Conservation (phyloP, 441 rosid genomes). For the Jatropha multifida region DNA sequence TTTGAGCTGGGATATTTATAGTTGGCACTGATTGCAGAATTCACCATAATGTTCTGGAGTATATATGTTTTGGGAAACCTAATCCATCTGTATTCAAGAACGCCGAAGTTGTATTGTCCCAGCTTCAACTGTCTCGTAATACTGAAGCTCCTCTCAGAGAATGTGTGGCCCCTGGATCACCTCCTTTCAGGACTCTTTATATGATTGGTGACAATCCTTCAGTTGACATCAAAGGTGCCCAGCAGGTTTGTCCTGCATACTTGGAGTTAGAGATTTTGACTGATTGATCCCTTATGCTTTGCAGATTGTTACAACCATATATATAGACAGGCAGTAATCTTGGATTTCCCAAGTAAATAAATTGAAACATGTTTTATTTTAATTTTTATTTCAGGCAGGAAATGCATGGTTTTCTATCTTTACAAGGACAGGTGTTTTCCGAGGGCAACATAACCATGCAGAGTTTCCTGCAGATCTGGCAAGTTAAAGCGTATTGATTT, state of each 20-base stretch:
- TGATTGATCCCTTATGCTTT: background rate
- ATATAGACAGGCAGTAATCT: background rate
- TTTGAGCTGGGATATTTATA: background rate
- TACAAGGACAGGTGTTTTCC: slow-evolving; percentile 59
- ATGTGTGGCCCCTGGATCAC: slow-evolving; percentile 9
- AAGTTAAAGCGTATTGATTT: slow-evolving; percentile 17
- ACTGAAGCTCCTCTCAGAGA: slow-evolving; percentile 9
- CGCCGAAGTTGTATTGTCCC: slow-evolving; percentile 39
- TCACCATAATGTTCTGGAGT: slow-evolving; percentile 42
- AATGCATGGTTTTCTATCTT: slow-evolving; percentile 62
- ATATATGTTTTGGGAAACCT: slow-evolving; percentile 52
- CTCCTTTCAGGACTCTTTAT: slow-evolving; percentile 41
- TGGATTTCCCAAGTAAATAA: background rate
- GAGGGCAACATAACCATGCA: slow-evolving; percentile 36
- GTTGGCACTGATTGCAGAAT: slow-evolving; percentile 37
- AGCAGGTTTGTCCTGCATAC: slow-evolving; percentile 34
- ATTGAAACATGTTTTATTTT: background rate
- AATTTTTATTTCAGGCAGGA: slow-evolving; percentile 42
- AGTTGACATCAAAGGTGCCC: slow-evolving; percentile 63
- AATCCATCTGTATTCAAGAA: slow-evolving; percentile 54
- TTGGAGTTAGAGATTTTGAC: background rate
- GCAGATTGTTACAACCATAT: background rate
- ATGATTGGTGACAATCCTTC: slow-evolving; percentile 62
- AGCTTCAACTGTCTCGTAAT: slow-evolving; percentile 25
- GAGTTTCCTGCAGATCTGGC: slow-evolving; percentile 55